These are phyloP conservation scores for Protomyces lactucae-debilis DNA, from an alignment of 1,139 yeast genomes.

Conservation along the genomic window DNA sequence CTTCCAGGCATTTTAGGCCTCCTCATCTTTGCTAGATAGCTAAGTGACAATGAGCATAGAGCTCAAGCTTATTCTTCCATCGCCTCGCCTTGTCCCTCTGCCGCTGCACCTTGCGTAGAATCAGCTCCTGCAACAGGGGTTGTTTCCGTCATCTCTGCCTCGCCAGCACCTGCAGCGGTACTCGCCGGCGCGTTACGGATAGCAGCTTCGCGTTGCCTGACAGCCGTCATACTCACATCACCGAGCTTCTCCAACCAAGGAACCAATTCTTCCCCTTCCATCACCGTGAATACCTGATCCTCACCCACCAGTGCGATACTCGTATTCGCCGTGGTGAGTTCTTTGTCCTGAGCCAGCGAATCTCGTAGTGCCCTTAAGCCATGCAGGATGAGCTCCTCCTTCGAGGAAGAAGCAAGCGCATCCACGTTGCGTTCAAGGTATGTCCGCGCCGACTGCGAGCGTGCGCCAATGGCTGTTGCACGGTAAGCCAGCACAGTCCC, in stretches of 20 bases:
- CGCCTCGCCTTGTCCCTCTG: conserved; percentile 35
- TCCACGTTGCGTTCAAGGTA: conserved; percentile 83
- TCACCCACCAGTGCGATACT: conserved; percentile 87
- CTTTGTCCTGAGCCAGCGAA: conserved; percentile 90
- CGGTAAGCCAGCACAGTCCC: conserved; percentile 87
- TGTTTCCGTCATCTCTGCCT: conserved; percentile 45
- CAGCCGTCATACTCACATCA: conserved; percentile 29
- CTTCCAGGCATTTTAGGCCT: neutral
- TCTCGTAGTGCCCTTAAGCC: conserved; percentile 92
- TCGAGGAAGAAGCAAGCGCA: conserved; percentile 50
- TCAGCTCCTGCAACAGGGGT: conserved; percentile 42
- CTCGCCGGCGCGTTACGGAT: conserved; percentile 15
- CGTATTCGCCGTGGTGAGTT: conserved; percentile 75
- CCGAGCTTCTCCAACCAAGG: conserved; percentile 54
- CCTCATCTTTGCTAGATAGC: neutral
- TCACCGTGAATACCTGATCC: conserved; percentile 64
- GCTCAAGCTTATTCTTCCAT: conserved; percentile 9
- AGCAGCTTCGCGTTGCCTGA: conserved; percentile 29
- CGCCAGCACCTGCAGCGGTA: neutral
- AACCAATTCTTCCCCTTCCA: conserved; percentile 82
- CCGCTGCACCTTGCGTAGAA: conserved; percentile 35
- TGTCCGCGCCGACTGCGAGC: conserved; percentile 97
- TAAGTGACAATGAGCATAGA: neutral
- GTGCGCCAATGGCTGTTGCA: conserved; percentile 96
- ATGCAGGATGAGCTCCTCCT: conserved; percentile 74